These are phyloP conservation scores for Pythium folliculosum DNA, from an alignment of 352 stramenopile species.

Conservation along the genomic window DNA sequence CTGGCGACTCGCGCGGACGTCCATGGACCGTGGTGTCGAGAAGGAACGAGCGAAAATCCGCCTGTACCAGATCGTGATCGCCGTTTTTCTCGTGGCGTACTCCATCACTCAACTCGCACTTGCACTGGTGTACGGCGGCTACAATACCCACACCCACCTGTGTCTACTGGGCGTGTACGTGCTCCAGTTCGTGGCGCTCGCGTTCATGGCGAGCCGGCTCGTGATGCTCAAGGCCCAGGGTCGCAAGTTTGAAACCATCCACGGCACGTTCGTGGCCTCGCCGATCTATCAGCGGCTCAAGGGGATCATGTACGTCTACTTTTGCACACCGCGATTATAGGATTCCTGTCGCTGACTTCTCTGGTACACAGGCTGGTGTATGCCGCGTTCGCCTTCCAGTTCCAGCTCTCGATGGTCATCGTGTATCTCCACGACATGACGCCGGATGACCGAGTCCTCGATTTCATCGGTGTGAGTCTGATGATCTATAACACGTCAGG, in stretches of 20 bases:
- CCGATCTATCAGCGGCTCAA: slow-evolving; percentile 71
- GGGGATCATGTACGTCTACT: slow-evolving; percentile 55
- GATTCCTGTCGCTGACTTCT: too few relatives aligned
- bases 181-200: slow-evolving; percentile 49
- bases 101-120: slow-evolving; percentile 32
- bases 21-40: slow-evolving; percentile 57
- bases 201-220: slow-evolving; percentile 56
- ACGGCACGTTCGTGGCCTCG: slow-evolving; percentile 61
- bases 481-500: slow-evolving; percentile 13
- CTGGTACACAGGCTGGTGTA: slow-evolving; percentile 70
- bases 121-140: slow-evolving; percentile 37
- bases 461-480: slow-evolving; percentile 13
- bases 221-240: slow-evolving; percentile 47
- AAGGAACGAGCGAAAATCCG: slow-evolving; percentile 49
- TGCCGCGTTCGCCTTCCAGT: slow-evolving; percentile 58
- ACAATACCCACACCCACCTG: slow-evolving; percentile 49
- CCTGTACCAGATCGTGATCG: slow-evolving; percentile 35
- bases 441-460: background rate
- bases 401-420: slow-evolving; percentile 32
- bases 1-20: slow-evolving; percentile 53
- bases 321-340: too few relatives aligned
- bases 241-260: slow-evolving; percentile 63
- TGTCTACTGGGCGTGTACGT: slow-evolving; percentile 47
- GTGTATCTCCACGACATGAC: slow-evolving; percentile 13
- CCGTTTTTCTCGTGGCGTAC: slow-evolving; percentile 35